These are phyloP conservation scores for Chamaecrista fasciculata DNA, from an alignment of 306 rosid genomes.

Conservation along the genomic window DNA sequence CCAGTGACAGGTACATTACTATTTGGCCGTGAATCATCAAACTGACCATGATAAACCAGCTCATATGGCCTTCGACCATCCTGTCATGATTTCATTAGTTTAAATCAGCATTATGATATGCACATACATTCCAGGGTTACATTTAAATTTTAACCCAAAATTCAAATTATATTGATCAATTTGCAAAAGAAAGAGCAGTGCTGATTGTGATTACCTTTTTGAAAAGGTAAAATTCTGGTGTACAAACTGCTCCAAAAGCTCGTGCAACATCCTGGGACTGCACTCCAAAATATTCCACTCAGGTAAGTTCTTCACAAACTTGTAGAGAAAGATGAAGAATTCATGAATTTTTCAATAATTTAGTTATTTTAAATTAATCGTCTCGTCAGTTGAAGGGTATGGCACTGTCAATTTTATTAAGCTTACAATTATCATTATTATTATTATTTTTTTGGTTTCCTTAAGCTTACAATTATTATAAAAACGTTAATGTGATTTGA, in stretches of 20 bases:
- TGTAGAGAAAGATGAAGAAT: not conserved
- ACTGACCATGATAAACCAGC: conserved; percentile 92
- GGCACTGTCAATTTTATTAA: no score
- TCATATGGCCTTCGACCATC: conserved; percentile 97
- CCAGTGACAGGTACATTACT: conserved; percentile 72
- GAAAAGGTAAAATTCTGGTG: conserved; percentile 83
- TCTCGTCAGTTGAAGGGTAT: not conserved
- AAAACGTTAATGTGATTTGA: conserved; percentile 5
- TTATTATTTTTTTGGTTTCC: no score
- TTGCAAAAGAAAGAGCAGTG: not conserved
- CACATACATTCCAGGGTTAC: not conserved
- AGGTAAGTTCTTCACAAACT: conserved; percentile 17
- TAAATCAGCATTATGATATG: conserved; percentile 12
- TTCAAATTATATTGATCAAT: conserved; percentile 12
- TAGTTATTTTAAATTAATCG: conserved; percentile 14
- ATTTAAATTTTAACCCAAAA: conserved; percentile 9
- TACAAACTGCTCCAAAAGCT: conserved; percentile 89
- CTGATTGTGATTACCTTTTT: conserved; percentile 59
- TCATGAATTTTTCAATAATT: not conserved
- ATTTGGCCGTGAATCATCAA: conserved; percentile 93
- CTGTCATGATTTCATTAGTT: conserved; percentile 40
- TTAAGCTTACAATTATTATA: not conserved
- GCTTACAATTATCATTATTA: not conserved
- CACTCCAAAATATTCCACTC: conserved; percentile 26
- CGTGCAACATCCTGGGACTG: conserved; percentile 85